phyloP scores from a whole-genome alignment of 208 protist species.

The Trypanosoma lewisi region DNA sequence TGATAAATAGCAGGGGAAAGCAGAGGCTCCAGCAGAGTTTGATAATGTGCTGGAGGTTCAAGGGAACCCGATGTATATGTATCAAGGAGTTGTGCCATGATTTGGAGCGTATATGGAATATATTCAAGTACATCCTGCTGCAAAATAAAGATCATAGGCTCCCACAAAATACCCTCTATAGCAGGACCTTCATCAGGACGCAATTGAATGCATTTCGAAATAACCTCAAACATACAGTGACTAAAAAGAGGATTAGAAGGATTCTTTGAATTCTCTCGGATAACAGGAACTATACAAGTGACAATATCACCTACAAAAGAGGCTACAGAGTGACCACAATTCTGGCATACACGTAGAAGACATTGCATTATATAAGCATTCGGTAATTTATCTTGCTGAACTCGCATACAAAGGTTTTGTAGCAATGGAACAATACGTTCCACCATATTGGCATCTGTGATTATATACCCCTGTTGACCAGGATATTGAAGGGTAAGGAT shows the following conservation, averaged over 20 bases:
- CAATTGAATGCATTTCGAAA: slow-evolving; percentile 89
- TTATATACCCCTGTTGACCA: slow-evolving; percentile 33
- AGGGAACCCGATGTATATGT: slow-evolving; percentile 30
- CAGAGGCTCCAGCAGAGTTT: slow-evolving; percentile 59
- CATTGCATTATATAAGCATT: slow-evolving; percentile 94
- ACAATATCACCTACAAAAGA: slow-evolving; percentile 70
- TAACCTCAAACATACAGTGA: slow-evolving; percentile 96
- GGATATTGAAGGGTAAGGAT: slow-evolving; percentile 69
- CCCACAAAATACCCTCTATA: slow-evolving; percentile 89
- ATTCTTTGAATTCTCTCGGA: slow-evolving; percentile 80
- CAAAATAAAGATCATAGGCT: slow-evolving; percentile 84
- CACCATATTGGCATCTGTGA: slow-evolving; percentile 46
- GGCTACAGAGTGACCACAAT: slow-evolving; percentile 35
- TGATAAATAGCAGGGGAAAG: slow-evolving; percentile 60
- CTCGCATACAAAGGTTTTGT: slow-evolving; percentile 75
- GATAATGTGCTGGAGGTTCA: slow-evolving; percentile 56
- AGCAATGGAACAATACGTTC: slow-evolving; percentile 65
- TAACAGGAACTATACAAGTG: slow-evolving; percentile 37
- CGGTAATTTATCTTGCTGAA: slow-evolving; percentile 46
- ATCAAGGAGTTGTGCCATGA: slow-evolving; percentile 94
- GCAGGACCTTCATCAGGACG: slow-evolving; percentile 34
- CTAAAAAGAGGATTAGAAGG: slow-evolving; percentile 94
- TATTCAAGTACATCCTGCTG: slow-evolving; percentile 93
- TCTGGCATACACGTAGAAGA: slow-evolving; percentile 75
- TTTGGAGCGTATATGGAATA: slow-evolving; percentile 96